These are phyloP conservation scores for Saksenaea vasiformis DNA, from an alignment of 371 early-diverging fungal species.

Conservation along the genomic window DNA sequence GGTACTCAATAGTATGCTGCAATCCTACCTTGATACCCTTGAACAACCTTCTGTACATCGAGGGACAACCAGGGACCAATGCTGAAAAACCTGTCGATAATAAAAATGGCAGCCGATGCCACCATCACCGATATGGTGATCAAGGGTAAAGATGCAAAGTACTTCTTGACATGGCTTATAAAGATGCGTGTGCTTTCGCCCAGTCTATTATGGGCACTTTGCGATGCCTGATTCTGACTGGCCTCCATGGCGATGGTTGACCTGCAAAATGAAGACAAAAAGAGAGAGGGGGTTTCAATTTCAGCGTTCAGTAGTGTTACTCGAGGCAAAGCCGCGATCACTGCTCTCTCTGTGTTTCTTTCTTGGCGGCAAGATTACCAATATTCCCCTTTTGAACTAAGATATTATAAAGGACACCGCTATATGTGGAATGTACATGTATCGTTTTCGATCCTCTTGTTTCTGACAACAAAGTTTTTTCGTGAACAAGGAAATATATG, in stretches of 20 bases:
- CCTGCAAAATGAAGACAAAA: neutral
- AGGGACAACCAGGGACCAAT: neutral
- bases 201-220: neutral
- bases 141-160: slow-evolving; percentile 15
- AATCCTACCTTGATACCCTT: slow-evolving; percentile 10
- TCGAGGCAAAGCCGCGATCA: too few species aligned
- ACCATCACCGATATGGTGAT: slow-evolving; percentile 8
- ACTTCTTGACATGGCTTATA: slow-evolving; percentile 20
- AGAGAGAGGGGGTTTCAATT: neutral
- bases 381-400: too few species aligned
- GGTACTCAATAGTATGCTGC: neutral
- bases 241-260: neutral
- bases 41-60: neutral
- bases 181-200: slow-evolving; percentile 26
- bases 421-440: too few species aligned
- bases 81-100: slow-evolving; percentile 4
- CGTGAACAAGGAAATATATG: too few species aligned
- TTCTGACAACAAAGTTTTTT: too few species aligned
- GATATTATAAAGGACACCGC: too few species aligned
- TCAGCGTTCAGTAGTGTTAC: too few species aligned
- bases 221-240: neutral
- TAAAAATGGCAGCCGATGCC: slow-evolving; percentile 2
- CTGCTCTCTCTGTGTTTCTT: too few species aligned
- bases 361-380: too few species aligned
- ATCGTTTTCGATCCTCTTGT: too few species aligned